Evolutionary conservation across 2,329 filamentous ascomycete genomes (phyloP), one percentile per base, ranked within the genome.

Genomic region (Aspergillaceae sp.): DNA sequence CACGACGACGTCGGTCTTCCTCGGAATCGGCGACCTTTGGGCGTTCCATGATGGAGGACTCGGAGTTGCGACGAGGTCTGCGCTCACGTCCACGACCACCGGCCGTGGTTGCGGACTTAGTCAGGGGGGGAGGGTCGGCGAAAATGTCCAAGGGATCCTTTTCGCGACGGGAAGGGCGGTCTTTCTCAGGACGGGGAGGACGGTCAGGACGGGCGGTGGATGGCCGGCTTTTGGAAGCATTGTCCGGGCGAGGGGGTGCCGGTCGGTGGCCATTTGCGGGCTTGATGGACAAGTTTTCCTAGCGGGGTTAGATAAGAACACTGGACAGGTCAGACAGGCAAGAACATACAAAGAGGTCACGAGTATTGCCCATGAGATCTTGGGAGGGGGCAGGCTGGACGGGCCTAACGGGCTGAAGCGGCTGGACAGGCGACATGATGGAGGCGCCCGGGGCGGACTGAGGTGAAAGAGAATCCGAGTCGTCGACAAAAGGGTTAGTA

Each of bases 401-500:
- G 11, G 36, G 36, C 36, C 27, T 38, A 9, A 38, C 36, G 11
- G 36, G 36, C 26, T 38, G 36, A 38, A 38, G 36, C 8, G 36
- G 62, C 11, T 61, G 57, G 41, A 52, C 56, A 26, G 58, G 57
- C 26, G 66, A 64, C 29, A 59, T 49, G 51, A 61, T 58, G 35
- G 51, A 59, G 34, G 56, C 54, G 19, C 56, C 52, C 26, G 64
- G 63, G 28, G 60, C 59, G 5, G 64, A 67, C 51, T 64, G 65
- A 27, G 63, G 60, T 10, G 67, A 65, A 34, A 64, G 44, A 4
- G 60, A 51, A 35, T 73, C 70, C 5, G 58, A 58, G 28, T 71
- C 69, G 57, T 77, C 77, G 44, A 83, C 66, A 58, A 84, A 84
- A 28, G 80, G 80, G 56, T 84, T 84, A 40, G 75, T 78, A 44